Evolutionary conservation across 306 rosid genomes (phyloP).

Genomic region (Glycine latifolia): DNA sequence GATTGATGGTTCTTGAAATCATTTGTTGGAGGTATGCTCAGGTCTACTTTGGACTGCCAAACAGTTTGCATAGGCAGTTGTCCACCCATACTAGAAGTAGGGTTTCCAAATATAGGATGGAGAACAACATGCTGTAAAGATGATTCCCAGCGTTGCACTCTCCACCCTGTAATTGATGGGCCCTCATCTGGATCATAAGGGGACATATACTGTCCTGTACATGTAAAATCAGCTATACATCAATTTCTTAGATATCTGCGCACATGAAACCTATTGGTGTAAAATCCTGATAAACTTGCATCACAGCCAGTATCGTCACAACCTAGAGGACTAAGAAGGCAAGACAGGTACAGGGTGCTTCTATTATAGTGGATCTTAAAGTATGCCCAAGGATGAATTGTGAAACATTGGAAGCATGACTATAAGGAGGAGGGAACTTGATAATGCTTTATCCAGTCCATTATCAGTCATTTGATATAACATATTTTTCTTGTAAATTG

Average conservation of each 20-base stretch:
- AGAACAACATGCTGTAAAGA: slow-evolving; percentile 93
- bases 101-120: slow-evolving; percentile 96
- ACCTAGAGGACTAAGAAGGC: slow-evolving; percentile 30
- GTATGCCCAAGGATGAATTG: slow-evolving; percentile 11
- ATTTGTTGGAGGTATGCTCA: slow-evolving; percentile 85
- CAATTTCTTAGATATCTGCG: slow-evolving; percentile 25
- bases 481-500: neutral
- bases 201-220: slow-evolving; percentile 98
- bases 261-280: neutral
- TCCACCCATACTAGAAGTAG: slow-evolving; percentile 94
- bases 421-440: slow-evolving; percentile 6
- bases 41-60: slow-evolving; percentile 95
- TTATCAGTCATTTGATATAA: slow-evolving; percentile 13
- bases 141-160: slow-evolving; percentile 99
- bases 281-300: slow-evolving; percentile 32
- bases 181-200: slow-evolving; percentile 99
- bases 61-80: slow-evolving; percentile 99
- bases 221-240: slow-evolving; percentile 46
- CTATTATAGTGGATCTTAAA: slow-evolving; percentile 23
- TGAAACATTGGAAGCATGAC: slow-evolving; percentile 21
- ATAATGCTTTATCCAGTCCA: slow-evolving; percentile 15
- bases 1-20: slow-evolving; percentile 84
- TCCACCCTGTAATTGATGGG: slow-evolving; percentile 98
- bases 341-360: slow-evolving; percentile 18
- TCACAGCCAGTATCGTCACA: slow-evolving; percentile 35